Evolutionary conservation across 345 rosid genomes (phyloP).

Genomic region (Populus deltoides): DNA sequence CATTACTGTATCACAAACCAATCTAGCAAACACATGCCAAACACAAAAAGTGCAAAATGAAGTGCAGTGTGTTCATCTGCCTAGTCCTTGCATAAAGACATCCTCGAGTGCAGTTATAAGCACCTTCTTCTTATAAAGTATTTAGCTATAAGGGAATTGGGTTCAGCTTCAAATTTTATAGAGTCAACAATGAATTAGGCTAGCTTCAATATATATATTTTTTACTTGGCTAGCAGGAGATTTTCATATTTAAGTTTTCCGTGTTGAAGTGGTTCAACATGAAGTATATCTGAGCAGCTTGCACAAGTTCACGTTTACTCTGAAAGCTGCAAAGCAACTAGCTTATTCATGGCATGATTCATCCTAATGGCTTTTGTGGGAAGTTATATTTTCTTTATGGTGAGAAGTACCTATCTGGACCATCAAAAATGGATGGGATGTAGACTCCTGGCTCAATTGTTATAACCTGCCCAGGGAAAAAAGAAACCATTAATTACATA

Average conservation of each 20-base stretch:
- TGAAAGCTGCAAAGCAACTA: background rate
- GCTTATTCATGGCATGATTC: background rate
- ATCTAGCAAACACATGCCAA: background rate
- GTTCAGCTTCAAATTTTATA: background rate
- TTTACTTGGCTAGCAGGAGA: background rate
- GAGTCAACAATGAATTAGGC: background rate
- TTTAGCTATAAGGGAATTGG: background rate
- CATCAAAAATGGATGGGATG: constrained; percentile 54
- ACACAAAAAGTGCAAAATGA: background rate
- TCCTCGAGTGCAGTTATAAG: too few relatives aligned
- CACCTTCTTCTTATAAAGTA: background rate
- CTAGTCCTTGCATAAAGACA: background rate
- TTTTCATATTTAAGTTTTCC: background rate
- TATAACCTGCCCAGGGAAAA: constrained; percentile 61
- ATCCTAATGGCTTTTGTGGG: background rate
- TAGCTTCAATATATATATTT: background rate
- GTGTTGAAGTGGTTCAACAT: too few relatives aligned
- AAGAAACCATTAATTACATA: too few relatives aligned
- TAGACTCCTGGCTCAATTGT: constrained; percentile 97
- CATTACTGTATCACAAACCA: background rate
- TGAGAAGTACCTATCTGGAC: constrained; percentile 63
- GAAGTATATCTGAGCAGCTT: background rate
- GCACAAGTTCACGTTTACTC: background rate
- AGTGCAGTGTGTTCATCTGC: background rate
- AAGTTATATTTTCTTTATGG: background rate